Evolutionary conservation across 106 monocot genomes (phyloP), one percentile per base, ranked within the genome.

Genomic region (Narthecium ossifragum): DNA sequence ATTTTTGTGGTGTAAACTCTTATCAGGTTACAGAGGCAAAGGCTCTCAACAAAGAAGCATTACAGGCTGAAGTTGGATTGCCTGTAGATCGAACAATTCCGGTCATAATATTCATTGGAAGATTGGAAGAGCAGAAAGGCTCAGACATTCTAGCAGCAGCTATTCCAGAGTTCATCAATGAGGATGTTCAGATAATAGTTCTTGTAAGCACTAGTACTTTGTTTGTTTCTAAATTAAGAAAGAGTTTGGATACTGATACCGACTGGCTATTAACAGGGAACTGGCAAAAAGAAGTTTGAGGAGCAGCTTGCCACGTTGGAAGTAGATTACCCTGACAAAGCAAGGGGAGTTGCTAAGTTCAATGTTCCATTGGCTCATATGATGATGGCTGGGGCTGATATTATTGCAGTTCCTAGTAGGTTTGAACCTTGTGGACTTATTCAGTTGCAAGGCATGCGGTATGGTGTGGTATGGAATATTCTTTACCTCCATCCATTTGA

Each of bases 91-190:
- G 45, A 31, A 48, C 73, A 17, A 77, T 83, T 13, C 89, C 86
- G 27, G 53, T 96, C 21, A 70, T 96, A 37, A 76, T 73, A 5
- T 96, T 96, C 71, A 78, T 96, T 36, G 94, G 94, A 49, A 80
- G 94, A 34, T 76, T 94, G 7, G 94, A 94, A 51, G 94, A 96
- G 61, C 94, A 96, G 75, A 96, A 96, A 68, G 94, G 94, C 25
- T 84, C 94, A 15, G 94, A 96, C 61, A 86, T 96, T 71, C 70
- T 96, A 25, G 83, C 68, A 15, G 86, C 65, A 61, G 83, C 94
- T 24, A 83, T 96, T 52, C 86, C 90, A 32, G 57, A 81, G 48
- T 68, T 96, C 64, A 75, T 84, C 29, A 65, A 74, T 0, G 82
- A 90, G 60, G 60, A 96, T 65, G 80, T 96, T 39, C 94, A 96